Conservation (phyloP, 2,329 filamentous ascomycete species). For the Claviceps spartinae region DNA sequence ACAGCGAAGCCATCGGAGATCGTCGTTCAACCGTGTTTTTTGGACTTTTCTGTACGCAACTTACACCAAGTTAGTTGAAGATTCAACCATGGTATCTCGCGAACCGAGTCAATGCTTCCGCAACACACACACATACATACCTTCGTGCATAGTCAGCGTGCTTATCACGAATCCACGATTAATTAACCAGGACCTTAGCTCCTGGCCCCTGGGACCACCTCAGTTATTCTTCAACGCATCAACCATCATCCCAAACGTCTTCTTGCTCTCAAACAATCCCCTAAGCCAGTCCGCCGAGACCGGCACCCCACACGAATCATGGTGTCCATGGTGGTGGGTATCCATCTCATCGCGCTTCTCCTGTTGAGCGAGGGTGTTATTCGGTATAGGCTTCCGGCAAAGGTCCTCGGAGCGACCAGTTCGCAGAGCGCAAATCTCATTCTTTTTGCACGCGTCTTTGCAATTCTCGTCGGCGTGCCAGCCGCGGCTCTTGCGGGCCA, state of each 20-base stretch:
- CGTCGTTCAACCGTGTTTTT: too few species aligned
- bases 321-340: conserved; percentile 5
- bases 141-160: too few species aligned
- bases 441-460: conserved; percentile 23
- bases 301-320: conserved; percentile 16
- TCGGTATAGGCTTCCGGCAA: conserved; percentile 25
- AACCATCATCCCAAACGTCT: not conserved
- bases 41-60: too few species aligned
- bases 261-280: conserved; percentile 11
- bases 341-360: conserved; percentile 13
- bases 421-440: conserved; percentile 36
- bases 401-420: conserved; percentile 37
- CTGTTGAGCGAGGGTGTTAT: conserved; percentile 13
- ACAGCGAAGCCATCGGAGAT: too few species aligned
- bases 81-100: too few species aligned
- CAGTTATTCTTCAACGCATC: not conserved
- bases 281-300: conserved; percentile 13
- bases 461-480: conserved; percentile 25
- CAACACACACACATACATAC: too few species aligned
- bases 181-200: too few species aligned
- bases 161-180: too few species aligned
- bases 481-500: conserved; percentile 32
- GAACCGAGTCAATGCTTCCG: too few species aligned
- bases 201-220: too few species aligned
- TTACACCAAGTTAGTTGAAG: too few species aligned